Conservation (phyloP, 2,329 filamentous ascomycete genomes). For the Ceratocystis alfenasii region DNA sequence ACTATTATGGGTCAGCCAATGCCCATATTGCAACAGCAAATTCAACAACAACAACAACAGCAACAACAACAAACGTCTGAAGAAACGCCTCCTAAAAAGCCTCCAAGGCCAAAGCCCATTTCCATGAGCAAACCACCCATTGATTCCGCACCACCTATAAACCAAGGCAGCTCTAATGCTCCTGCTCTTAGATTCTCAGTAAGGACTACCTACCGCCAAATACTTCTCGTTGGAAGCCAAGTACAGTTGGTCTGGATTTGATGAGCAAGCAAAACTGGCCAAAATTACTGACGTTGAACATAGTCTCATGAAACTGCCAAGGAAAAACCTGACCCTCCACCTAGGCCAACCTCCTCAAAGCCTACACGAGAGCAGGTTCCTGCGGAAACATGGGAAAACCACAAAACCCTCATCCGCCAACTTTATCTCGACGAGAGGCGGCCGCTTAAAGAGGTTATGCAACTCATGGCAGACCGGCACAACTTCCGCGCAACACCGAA, state of each 20-base stretch:
- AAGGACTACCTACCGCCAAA: neutral
- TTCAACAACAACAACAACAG: neutral
- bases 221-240: neutral
- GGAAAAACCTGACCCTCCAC: conserved; percentile 18
- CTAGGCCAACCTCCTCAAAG: conserved; percentile 15
- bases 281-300: neutral
- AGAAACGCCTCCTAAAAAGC: conserved; percentile 13
- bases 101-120: conserved; percentile 11
- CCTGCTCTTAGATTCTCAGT: neutral
- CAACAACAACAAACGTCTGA: neutral
- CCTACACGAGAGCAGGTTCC: conserved; percentile 34
- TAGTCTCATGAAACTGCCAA: conserved; percentile 2
- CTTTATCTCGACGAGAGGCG: conserved; percentile 40
- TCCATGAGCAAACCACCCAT: neutral
- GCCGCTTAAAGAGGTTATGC: conserved; percentile 42
- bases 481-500: conserved; percentile 42
- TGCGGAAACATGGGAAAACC: conserved; percentile 38
- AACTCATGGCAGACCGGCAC: conserved; percentile 39
- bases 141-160: neutral
- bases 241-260: neutral
- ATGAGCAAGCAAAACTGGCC: neutral
- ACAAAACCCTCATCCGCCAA: conserved; percentile 36
- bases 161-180: neutral
- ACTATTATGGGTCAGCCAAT: conserved; percentile 16
- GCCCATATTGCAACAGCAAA: conserved; percentile 24